Percentiles rank a stretch among this genome's conserved stretches.
Evolutionary conservation across 768 basidiomycete genomes (phyloP).

Genomic region (Boletus coccyginus): DNA sequence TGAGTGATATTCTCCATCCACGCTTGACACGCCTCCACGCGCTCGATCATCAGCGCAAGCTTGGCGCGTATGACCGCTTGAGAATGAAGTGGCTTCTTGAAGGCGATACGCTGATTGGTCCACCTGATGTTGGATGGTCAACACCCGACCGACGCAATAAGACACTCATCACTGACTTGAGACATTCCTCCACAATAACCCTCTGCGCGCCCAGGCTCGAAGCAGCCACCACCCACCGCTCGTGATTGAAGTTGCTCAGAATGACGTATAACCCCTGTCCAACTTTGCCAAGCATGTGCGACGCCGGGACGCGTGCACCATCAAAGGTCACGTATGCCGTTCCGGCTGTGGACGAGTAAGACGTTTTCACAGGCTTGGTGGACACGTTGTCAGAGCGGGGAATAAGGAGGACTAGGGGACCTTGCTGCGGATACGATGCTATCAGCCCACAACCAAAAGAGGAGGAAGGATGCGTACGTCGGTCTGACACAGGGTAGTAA

Average conservation of each 20-base stretch:
- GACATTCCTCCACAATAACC: conserved; percentile 81
- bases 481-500: conserved; percentile 75
- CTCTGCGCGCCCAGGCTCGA: conserved; percentile 75
- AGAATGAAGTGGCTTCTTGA: conserved; percentile 79
- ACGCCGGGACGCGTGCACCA: conserved; percentile 76
- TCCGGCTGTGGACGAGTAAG: conserved; percentile 89
- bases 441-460: conserved; percentile 2
- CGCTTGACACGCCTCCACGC: conserved; percentile 79
- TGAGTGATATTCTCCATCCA: conserved; percentile 90
- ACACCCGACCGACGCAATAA: neutral
- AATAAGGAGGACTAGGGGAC: conserved; percentile 75
- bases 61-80: conserved; percentile 89
- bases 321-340: conserved; percentile 86
- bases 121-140: conserved; percentile 50
- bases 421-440: conserved; percentile 40
- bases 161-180: conserved; percentile 52
- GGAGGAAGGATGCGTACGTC: conserved; percentile 40
- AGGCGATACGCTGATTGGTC: conserved; percentile 85
- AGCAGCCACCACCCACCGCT: conserved; percentile 83
- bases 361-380: conserved; percentile 89
- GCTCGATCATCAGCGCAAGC: conserved; percentile 86
- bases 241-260: conserved; percentile 86
- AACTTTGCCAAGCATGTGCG: conserved; percentile 84
- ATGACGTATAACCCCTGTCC: conserved; percentile 83
- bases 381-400: conserved; percentile 68